Evolutionary conservation across 1,284 basidiomycete genomes (phyloP), one percentile per base, ranked within the genome.

Genomic region (Agaricales sp.): DNA sequence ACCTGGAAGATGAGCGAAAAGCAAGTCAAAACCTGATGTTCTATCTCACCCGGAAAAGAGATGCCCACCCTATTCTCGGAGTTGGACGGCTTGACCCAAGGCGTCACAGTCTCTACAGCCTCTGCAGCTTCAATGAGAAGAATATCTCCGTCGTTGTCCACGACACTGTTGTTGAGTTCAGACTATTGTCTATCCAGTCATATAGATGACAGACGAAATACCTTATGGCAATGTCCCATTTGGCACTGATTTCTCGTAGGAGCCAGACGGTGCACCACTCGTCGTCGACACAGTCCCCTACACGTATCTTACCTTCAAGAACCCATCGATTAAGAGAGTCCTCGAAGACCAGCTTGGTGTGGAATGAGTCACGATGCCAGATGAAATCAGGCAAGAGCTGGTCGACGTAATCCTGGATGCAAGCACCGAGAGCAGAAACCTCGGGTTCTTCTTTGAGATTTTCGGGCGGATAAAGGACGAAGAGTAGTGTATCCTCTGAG

Each of bases 101-200:
- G 68, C 2, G 95, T 94, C 8, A 99, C 70, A 45, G 73, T 75
- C 50, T 98, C 87, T 8, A 96, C 96, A 2, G 92, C 95, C 50
- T 98, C 87, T 8, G 96, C 96, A 2, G 92, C 95, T 67, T 99
- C 95, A 54, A 99, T 98, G 52, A 99, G 75, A 38, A 99, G 66
- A 60, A 99, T 97, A 59, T 99, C 91, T 23, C 96, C 96, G 63
- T 99, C 95, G 2, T 87, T 84, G 66, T 98, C 95, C 53, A 78
- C 81, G 1, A 87, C 75, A 55, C 91, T 90, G 47, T 20, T 2
- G 11, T 13, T 19, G 25, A 38, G 48, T 30, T 22, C 49, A 30
- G 24, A 30, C 6, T 6, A 30, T 6, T 6, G 26, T 6, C 26
- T 6, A 30, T 30, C 14, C 6, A 6, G 14, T 14, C 6, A 30